These are phyloP conservation scores for Cercis canadensis DNA, from an alignment of 306 rosid genomes.

Conservation along the genomic window DNA sequence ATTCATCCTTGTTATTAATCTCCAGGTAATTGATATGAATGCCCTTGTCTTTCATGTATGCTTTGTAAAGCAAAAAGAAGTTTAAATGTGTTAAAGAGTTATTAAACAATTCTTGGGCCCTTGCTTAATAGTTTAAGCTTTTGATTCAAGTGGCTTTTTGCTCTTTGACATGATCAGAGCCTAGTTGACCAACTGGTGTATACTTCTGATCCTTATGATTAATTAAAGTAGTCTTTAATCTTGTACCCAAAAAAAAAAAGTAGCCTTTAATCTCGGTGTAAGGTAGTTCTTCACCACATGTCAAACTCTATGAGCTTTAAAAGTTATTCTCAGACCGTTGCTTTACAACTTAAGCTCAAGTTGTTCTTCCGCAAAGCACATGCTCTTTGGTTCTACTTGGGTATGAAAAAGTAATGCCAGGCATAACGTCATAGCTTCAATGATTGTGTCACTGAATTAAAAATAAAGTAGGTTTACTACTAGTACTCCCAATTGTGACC, in stretches of 20 bases:
- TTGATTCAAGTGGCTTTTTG: constrained; percentile 26
- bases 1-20: constrained; percentile 77
- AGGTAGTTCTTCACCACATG: background rate
- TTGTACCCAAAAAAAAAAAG: too few species aligned
- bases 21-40: constrained; percentile 69
- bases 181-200: constrained; percentile 5
- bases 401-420: too few species aligned
- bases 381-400: too few species aligned
- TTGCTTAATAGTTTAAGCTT: background rate
- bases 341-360: background rate
- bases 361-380: background rate
- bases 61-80: constrained; percentile 16
- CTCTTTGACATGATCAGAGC: constrained; percentile 30
- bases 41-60: background rate
- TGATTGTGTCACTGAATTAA: background rate
- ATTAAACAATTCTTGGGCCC: constrained; percentile 17
- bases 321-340: background rate
- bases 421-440: too few species aligned
- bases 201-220: constrained; percentile 18
- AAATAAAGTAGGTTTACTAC: constrained; percentile 4
- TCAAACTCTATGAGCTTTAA: too few species aligned
- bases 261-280: too few species aligned
- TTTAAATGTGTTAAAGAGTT: constrained; percentile 10
- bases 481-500: background rate
- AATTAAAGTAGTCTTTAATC: background rate